phyloP scores from a whole-genome alignment of 805 yeast genomes.

The Candida incommunis region DNA sequence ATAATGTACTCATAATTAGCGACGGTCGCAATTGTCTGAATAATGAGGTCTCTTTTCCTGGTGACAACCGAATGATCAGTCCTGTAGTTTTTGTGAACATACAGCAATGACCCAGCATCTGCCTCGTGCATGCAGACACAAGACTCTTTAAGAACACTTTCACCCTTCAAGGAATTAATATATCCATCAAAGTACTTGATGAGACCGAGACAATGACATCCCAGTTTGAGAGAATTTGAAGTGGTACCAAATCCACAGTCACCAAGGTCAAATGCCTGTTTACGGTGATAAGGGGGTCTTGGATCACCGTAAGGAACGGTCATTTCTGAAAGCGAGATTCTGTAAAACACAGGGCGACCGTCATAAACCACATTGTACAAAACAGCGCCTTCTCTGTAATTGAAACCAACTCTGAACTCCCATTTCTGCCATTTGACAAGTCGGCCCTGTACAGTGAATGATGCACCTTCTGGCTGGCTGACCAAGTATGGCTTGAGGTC shows the following conservation, averaged over 20 bases:
- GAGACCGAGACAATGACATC: conserved; percentile 74
- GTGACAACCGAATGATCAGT: conserved; percentile 59
- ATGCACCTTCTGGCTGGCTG: conserved; percentile 83
- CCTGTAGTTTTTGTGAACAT: conserved; percentile 69
- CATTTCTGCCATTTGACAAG: conserved; percentile 71
- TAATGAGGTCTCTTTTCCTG: conserved; percentile 64
- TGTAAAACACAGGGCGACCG: conserved; percentile 64
- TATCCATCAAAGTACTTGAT: conserved; percentile 58
- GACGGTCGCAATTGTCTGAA: conserved; percentile 72
- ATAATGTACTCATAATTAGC: conserved; percentile 73
- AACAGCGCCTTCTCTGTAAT: conserved; percentile 69
- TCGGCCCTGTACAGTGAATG: conserved; percentile 45
- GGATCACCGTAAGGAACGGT: conserved; percentile 81
- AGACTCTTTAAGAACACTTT: conserved; percentile 47
- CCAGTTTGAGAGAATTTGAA: conserved; percentile 54
- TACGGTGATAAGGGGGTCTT: conserved; percentile 69
- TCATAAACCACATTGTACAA: conserved; percentile 59
- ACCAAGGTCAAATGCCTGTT: conserved; percentile 76
- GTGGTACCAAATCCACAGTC: conserved; percentile 69
- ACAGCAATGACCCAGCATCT: conserved; percentile 56
- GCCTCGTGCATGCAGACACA: conserved; percentile 77
- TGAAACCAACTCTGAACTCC: conserved; percentile 59
- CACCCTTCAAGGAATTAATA: conserved; percentile 44
- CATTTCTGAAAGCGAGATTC: conserved; percentile 67
- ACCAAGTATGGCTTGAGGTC: conserved; percentile 58